Base-by-base conservation (phyloP, 768 basidiomycete genomes). In the Rhodotorula diobovata region DNA sequence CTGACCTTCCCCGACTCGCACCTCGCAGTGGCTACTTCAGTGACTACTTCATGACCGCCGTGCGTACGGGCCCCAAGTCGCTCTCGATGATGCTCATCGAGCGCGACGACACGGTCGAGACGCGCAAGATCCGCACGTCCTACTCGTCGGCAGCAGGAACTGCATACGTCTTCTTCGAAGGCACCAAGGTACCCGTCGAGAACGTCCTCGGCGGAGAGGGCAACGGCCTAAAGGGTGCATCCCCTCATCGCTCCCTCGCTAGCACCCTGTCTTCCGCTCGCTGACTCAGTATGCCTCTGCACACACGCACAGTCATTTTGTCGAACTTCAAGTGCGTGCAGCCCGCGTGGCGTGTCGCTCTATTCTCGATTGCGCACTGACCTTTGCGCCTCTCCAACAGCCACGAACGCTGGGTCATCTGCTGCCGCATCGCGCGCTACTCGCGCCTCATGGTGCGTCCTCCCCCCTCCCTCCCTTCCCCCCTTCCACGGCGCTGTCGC, bases 281-380 rank as follows among this genome's bases (percentile, higher is more conserved):
- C 56, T 57, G 37, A 57, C 56, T n/a, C n/a, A n/a, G n/a, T n/a
- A n/a, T n/a, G n/a, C n/a, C 35, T 11, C 11, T 3, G 28, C 23
- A 7, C 23, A 4, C 10, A 0, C 14, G 14, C 14, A 14, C 56
- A 57, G 54, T 70, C 39, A 63, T 69, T 53, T 48, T 94, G 32
- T 81, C 89, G 72, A 97, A 95, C 82, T 96, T 95, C 82, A 95
- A 95, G 93, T 93, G 79, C 88, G 54, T 76, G 58, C 90, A 90
- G 91, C 90, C 90, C 37, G n/a, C n/a, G n/a, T n/a, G n/a, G n/a
- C n/a, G n/a, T n/a, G n/a, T n/a, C n/a, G n/a, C n/a, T n/a, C n/a
- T n/a, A n/a, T n/a, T n/a, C n/a, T n/a, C n/a, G n/a, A n/a, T n/a
- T n/a, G n/a, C n/a, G n/a, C 30, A 4, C 25, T 32, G 54, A 23